Evolutionary conservation across 2,329 filamentous ascomycete species (phyloP).

Genomic region (Pleomassaria siparia): DNA sequence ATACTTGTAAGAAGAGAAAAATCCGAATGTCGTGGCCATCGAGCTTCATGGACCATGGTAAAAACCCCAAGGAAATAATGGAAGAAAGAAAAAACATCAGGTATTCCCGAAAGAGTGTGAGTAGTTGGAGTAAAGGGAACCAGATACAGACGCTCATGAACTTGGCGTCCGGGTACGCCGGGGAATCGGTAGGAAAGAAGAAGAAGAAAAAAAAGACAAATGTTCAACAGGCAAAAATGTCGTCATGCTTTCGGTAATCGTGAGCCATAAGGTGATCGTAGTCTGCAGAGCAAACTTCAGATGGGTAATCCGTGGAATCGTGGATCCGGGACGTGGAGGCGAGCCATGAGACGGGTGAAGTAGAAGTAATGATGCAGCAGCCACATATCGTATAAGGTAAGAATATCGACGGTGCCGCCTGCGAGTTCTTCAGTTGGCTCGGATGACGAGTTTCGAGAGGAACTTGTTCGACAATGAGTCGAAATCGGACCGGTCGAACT

Average conservation of each 20-base stretch:
- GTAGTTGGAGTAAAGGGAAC: slow-evolving; percentile 30
- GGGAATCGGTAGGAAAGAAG: slow-evolving; percentile 39
- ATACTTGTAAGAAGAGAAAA: slow-evolving; percentile 14
- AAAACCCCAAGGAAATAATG: slow-evolving; percentile 22
- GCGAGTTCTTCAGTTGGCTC: slow-evolving; percentile 67
- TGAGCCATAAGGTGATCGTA: slow-evolving; percentile 35
- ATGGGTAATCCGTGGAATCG: slow-evolving; percentile 35
- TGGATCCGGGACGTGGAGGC: slow-evolving; percentile 31
- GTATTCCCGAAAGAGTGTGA: slow-evolving; percentile 29
- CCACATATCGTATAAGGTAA: slow-evolving; percentile 17
- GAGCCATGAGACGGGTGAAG: slow-evolving; percentile 27
- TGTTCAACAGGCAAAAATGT: slow-evolving; percentile 23
- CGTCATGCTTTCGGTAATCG: slow-evolving; percentile 34
- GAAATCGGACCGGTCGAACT: slow-evolving; percentile 89
- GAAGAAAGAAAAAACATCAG: slow-evolving; percentile 27
- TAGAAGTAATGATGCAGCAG: slow-evolving; percentile 20
- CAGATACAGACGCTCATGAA: slow-evolving; percentile 28
- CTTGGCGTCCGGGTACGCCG: slow-evolving; percentile 38
- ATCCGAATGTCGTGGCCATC: slow-evolving; percentile 25
- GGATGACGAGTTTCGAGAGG: slow-evolving; percentile 92
- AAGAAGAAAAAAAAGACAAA: slow-evolving; percentile 29
- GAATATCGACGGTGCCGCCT: slow-evolving; percentile 11
- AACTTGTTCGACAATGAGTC: slow-evolving; percentile 98
- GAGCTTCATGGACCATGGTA: slow-evolving; percentile 28
- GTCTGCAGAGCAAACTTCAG: slow-evolving; percentile 27